Percentiles rank a stretch among this genome's conserved stretches.
Conservation (phyloP, 352 stramenopile genomes). For the Saprolegnia parasitica region DNA sequence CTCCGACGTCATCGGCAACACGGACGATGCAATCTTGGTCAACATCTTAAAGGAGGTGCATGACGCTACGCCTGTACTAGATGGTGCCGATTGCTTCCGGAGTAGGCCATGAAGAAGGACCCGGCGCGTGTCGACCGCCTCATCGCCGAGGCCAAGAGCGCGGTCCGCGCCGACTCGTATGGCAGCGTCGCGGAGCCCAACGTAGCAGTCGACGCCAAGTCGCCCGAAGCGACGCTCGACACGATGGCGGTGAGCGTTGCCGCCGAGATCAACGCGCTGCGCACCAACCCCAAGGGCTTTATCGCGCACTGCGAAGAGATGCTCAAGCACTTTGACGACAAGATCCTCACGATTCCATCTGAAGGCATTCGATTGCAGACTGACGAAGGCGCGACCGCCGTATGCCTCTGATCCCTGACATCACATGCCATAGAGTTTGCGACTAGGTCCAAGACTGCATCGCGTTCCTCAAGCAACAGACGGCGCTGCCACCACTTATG, state of each 20-base stretch:
- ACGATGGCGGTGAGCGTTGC: conserved; percentile 7
- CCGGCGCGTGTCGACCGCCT: conserved; percentile 20
- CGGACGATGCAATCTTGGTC: conserved; percentile 22
- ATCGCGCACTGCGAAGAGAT: conserved; percentile 22
- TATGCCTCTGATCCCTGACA: neutral
- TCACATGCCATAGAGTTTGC: neutral
- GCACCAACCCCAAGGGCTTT: conserved; percentile 20
- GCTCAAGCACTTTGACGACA: conserved; percentile 21
- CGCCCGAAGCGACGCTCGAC: neutral
- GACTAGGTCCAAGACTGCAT: conserved; percentile 29
- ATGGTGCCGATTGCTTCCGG: neutral
- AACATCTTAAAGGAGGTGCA: conserved; percentile 21
- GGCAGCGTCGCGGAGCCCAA: neutral
- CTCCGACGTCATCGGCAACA: conserved; percentile 25
- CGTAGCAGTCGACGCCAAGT: neutral
- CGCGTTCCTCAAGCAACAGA: conserved; percentile 15
- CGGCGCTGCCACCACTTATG: neutral
- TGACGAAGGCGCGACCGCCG: conserved; percentile 22
- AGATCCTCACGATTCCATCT: conserved; percentile 25
- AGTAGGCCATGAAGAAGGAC: conserved; percentile 28
- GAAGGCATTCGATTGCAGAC: conserved; percentile 29
- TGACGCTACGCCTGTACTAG: neutral
- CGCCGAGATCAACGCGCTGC: conserved; percentile 17
- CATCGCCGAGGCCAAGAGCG: conserved; percentile 11
- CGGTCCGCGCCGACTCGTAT: neutral